phyloP scores from a whole-genome alignment of 495 filamentous ascomycete genomes.

The Aspergillus olivimuriae region DNA sequence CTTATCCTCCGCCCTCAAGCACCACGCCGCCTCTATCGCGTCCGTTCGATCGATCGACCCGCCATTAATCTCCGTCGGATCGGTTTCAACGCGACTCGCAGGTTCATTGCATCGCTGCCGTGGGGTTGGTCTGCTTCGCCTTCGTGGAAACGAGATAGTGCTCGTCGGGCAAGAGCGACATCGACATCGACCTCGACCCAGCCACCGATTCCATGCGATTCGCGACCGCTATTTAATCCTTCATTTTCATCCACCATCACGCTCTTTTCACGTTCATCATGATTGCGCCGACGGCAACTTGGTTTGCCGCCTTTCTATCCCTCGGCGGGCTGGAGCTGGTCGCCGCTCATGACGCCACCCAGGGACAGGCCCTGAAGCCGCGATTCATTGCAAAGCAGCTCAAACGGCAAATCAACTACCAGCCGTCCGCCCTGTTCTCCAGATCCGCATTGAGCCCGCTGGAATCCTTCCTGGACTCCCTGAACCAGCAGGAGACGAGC shows the following conservation, averaged over 20 bases:
- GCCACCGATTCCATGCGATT: not conserved
- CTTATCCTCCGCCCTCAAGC: no score
- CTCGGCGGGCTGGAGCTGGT: conserved; percentile 32
- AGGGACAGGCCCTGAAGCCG: conserved; percentile 30
- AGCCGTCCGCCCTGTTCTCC: not conserved
- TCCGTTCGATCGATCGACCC: not conserved
- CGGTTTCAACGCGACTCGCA: no score
- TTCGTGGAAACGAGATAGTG: no score
- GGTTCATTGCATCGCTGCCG: no score
- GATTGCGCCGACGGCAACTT: conserved; percentile 22
- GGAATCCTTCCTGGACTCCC: not conserved
- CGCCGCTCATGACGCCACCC: conserved; percentile 26
- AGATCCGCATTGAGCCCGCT: not conserved
- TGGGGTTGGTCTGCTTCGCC: not conserved
- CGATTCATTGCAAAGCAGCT: conserved; percentile 41
- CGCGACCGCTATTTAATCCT: conserved; percentile 4
- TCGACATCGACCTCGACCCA: conserved; percentile 5
- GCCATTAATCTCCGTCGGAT: not conserved
- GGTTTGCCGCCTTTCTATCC: conserved; percentile 28
- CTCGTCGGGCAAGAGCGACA: no score
- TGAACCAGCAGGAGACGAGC: conserved; percentile 1
- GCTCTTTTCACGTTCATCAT: conserved; percentile 20
- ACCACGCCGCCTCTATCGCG: not conserved
- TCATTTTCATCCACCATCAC: conserved; percentile 17
- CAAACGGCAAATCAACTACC: conserved; percentile 34